Evolutionary conservation across 495 filamentous ascomycete species (phyloP), one percentile per base, ranked within the genome.

Genomic region (Hyaloscypha finlandica): DNA sequence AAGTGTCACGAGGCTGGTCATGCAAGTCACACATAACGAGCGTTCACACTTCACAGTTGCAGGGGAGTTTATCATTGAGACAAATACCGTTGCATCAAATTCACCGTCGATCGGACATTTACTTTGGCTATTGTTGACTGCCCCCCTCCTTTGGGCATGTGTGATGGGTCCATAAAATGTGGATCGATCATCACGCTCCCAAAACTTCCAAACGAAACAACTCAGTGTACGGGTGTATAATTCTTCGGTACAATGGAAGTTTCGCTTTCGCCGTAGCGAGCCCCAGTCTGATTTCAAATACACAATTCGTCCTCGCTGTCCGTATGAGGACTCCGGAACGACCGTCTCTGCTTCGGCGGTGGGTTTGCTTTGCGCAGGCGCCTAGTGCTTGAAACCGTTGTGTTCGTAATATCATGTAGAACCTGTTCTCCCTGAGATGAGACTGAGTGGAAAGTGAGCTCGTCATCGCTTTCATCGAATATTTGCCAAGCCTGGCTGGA

Each of bases 251-350:
- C n/a, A 56, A 22, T 16, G 56, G 14, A 29, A 64, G 51, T 33
- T 56, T 56, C 61, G 61, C 20, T 14, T 48, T 48, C 16, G 42
- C 16, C 11, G 1, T 48, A 12, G 16, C 16, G 42, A 19, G 42
- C 11, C 16, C 42, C 42, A 48, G 16, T 48, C 16, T 48, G 11
- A 16, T 14, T 30, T 71, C 67, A 79, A 58, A 76, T 72, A 48
- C 77, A 74, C 48, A 80, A 74, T 71, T 80, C 79, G 48, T 81
- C 79, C 35, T 79, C 79, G 63, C 77, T 79, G 31, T 70, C 73
- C 30, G 39, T 61, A 57, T 54, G 58, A 52, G 42, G 11, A 37
- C 12, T 57, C 19, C 4, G 25, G 35, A 32, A 22, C 30, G 37
- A 48, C 61, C 32, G 33, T 56, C 16, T 30, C 32, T 51, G 20